A percentile compares a stretch with the other conserved stretches of the same genome.
These are phyloP conservation scores for Eimeria zaria DNA, from an alignment of 169 alveolate genomes.

Conservation along the genomic window DNA sequence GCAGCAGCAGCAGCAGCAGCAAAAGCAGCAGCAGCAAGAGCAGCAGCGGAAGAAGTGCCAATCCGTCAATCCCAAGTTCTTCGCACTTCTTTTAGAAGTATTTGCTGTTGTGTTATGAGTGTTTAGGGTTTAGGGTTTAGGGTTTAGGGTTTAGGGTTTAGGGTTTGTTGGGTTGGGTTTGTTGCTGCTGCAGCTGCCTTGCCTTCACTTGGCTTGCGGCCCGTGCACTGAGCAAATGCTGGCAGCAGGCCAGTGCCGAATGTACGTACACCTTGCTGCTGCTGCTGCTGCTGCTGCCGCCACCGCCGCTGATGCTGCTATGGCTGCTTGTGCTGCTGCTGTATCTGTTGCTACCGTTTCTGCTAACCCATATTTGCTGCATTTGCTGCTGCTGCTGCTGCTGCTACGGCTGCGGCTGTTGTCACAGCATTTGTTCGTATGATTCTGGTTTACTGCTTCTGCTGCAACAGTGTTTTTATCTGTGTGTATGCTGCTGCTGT, in stretches of 20 bases:
- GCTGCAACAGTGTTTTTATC: background rate
- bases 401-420: background rate
- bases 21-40: background rate
- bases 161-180: too few relatives aligned
- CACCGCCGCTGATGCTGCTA: background rate
- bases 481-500: slow-evolving; percentile 19
- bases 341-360: background rate
- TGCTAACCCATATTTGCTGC: background rate
- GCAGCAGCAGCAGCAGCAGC: background rate
- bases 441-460: too few relatives aligned
- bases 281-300: slow-evolving; percentile 39
- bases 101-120: background rate
- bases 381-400: background rate
- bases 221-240: slow-evolving; percentile 34
- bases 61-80: too few relatives aligned
- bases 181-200: slow-evolving; percentile 42
- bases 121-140: background rate
- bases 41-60: background rate
- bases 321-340: background rate
- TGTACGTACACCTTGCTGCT: slow-evolving; percentile 31
- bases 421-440: background rate
- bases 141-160: background rate
- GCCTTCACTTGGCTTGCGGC: slow-evolving; percentile 41
- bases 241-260: slow-evolving; percentile 21
- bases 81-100: background rate